phyloP scores from a whole-genome alignment of 1,284 basidiomycete species.

The Sparassis latifolia region DNA sequence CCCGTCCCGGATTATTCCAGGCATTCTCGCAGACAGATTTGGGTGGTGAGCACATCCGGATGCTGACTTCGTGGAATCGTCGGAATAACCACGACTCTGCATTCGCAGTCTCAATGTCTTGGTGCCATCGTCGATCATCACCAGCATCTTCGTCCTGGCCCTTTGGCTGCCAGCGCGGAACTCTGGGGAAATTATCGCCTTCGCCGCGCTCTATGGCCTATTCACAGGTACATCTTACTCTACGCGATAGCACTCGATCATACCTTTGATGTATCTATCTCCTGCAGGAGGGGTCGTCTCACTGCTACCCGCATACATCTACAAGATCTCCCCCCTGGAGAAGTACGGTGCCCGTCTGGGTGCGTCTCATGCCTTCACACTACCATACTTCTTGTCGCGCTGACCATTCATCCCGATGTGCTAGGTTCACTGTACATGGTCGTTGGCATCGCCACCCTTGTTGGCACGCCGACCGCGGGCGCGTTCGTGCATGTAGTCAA shows the following conservation, averaged over 20 bases:
- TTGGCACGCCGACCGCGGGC: constrained; percentile 39
- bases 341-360: constrained; percentile 36
- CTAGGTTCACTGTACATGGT: constrained; percentile 43
- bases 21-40: constrained; percentile 40
- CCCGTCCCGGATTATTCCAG: constrained; percentile 43
- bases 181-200: constrained; percentile 26
- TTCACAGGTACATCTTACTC: constrained; percentile 23
- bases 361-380: neutral
- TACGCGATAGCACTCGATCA: constrained; percentile 41
- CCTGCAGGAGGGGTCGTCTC: constrained; percentile 28
- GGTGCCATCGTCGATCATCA: constrained; percentile 29
- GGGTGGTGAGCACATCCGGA: constrained; percentile 25
- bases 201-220: neutral
- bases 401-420: constrained; percentile 6
- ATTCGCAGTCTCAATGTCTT: constrained; percentile 22
- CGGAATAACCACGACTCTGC: constrained; percentile 27
- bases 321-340: constrained; percentile 3
- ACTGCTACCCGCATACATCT: constrained; percentile 3
- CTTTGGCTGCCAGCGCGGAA: constrained; percentile 46
- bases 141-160: constrained; percentile 34
- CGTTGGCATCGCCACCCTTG: constrained; percentile 37
- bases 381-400: neutral
- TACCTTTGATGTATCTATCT: constrained; percentile 29
- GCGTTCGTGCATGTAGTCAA: constrained; percentile 21
- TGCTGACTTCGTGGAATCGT: constrained; percentile 36